Evolutionary conservation across 345 rosid genomes (phyloP).

Genomic region (Crucihimalaya himalaica): DNA sequence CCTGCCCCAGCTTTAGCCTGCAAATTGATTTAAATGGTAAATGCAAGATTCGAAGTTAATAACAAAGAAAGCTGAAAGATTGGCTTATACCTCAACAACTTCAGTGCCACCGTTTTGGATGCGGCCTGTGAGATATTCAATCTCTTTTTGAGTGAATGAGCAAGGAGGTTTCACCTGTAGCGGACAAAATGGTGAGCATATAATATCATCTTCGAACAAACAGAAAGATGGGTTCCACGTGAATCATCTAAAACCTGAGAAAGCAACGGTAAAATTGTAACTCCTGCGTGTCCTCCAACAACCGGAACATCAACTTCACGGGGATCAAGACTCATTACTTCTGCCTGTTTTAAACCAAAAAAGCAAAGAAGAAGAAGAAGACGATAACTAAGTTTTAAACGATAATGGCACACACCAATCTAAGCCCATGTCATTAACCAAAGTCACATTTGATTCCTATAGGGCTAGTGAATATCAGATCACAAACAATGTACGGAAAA

Average conservation of each 20-base stretch:
- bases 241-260: conserved; percentile 61
- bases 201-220: neutral
- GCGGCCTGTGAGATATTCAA: conserved; percentile 80
- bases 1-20: conserved; percentile 99
- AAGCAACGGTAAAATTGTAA: conserved; percentile 73
- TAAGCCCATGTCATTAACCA: neutral
- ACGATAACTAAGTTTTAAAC: neutral
- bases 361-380: neutral
- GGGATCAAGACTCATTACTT: conserved; percentile 83
- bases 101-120: conserved; percentile 99
- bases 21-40: conserved; percentile 12
- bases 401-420: neutral
- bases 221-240: neutral
- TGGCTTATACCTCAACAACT: conserved; percentile 73
- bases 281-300: conserved; percentile 87
- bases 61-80: neutral
- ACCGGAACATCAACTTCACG: conserved; percentile 75
- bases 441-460: neutral
- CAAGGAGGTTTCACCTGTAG: conserved; percentile 81
- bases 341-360: conserved; percentile 52
- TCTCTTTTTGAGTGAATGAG: conserved; percentile 76
- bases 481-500: too few species aligned
- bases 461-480: neutral
- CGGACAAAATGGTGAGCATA: neutral
- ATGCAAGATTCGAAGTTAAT: neutral